Evolutionary conservation across 1,139 yeast species (phyloP).

Genomic region (Taiozyma sp.): DNA sequence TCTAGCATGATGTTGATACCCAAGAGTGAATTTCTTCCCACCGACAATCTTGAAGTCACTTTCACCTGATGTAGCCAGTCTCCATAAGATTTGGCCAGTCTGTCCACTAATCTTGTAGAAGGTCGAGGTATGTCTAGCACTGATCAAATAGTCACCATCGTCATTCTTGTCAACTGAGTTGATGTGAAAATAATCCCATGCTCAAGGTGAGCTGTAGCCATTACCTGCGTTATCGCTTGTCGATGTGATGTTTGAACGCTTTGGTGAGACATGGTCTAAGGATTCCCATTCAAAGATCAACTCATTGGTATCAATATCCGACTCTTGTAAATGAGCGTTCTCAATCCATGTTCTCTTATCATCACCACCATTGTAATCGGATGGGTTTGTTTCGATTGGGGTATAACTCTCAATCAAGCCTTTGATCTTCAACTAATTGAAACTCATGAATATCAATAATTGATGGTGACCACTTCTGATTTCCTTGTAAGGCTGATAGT

Average conservation of each 20-base stretch:
- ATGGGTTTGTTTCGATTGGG: conserved; percentile 28
- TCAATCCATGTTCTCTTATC: conserved; percentile 31
- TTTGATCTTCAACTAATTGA: conserved; percentile 25
- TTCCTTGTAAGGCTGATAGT: conserved; percentile 28
- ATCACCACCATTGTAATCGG: conserved; percentile 24
- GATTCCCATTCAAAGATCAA: conserved; percentile 36
- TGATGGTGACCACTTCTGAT: conserved; percentile 31
- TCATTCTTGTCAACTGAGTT: conserved; percentile 37
- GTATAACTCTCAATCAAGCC: conserved; percentile 31
- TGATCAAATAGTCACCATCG: conserved; percentile 32
- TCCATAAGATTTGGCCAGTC: conserved; percentile 35
- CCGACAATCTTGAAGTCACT: conserved; percentile 18
- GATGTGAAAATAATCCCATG: conserved; percentile 40
- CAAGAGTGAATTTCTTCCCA: conserved; percentile 22
- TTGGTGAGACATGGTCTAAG: conserved; percentile 32
- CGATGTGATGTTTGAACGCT: conserved; percentile 28
- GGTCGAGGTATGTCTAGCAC: conserved; percentile 34
- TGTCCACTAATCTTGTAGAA: conserved; percentile 33
- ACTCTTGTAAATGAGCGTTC: conserved; percentile 32
- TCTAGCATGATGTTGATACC: conserved; percentile 37
- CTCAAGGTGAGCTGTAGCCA: conserved; percentile 31
- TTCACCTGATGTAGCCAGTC: conserved; percentile 23
- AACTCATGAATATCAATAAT: conserved; percentile 33
- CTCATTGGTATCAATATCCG: conserved; percentile 33
- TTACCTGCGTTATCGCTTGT: conserved; percentile 26